A percentile compares a stretch with the other conserved stretches of the same genome.
These are phyloP conservation scores for Phytophthora macrochlamydospora DNA, from an alignment of 352 stramenopile species.

Conservation along the genomic window DNA sequence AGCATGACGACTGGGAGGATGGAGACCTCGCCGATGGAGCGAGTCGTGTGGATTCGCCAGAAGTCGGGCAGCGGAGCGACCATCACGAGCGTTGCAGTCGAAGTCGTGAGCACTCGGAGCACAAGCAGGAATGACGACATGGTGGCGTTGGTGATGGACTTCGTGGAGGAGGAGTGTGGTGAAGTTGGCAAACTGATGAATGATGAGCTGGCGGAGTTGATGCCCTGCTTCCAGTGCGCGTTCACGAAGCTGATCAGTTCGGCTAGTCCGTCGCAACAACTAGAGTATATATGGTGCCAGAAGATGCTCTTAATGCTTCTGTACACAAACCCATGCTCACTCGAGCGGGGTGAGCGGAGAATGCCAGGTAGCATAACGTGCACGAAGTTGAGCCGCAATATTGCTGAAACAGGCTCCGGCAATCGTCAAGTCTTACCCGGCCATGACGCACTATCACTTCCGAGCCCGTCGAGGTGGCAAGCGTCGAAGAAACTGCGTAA, in stretches of 20 bases:
- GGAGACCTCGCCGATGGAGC: conserved; percentile 21
- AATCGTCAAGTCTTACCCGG: too few species aligned
- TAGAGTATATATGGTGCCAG: too few species aligned
- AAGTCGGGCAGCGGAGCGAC: conserved; percentile 28
- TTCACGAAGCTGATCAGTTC: too few species aligned
- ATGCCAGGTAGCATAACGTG: too few species aligned
- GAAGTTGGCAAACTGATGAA: conserved; percentile 12
- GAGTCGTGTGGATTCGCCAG: conserved; percentile 27
- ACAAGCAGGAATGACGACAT: conserved; percentile 27
- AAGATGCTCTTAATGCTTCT: background rate
- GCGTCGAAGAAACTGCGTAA: too few species aligned
- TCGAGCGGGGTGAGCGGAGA: too few species aligned
- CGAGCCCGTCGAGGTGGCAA: too few species aligned
- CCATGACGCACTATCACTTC: too few species aligned
- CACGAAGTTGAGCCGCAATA: too few species aligned
- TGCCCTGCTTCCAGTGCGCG: too few species aligned
- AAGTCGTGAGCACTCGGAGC: conserved; percentile 28
- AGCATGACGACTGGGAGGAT: conserved; percentile 34
- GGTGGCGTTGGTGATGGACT: background rate
- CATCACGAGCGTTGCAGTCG: conserved; percentile 18
- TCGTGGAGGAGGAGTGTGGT: background rate
- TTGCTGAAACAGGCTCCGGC: too few species aligned
- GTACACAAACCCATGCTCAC: background rate
- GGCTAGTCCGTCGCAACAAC: too few species aligned
- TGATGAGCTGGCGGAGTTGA: conserved; percentile 1